Conservation (phyloP, 2,329 filamentous ascomycete species). For the Neofusicoccum kwambonambiense region DNA sequence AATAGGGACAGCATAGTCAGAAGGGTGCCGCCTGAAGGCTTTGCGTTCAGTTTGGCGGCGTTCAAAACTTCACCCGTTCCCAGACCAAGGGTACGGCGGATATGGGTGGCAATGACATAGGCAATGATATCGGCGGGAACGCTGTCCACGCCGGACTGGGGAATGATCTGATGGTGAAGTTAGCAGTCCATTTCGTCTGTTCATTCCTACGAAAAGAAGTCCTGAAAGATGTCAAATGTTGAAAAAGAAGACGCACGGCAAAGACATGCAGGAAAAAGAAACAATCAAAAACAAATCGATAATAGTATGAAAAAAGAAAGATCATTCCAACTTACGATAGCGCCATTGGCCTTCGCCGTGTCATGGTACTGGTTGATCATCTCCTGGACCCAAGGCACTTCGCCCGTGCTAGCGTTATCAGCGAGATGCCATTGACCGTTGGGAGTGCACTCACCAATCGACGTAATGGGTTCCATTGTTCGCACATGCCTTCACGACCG, state of each 20-base stretch:
- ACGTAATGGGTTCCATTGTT: conserved; percentile 66
- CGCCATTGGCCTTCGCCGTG: conserved; percentile 57
- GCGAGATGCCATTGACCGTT: not conserved
- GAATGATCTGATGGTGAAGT: conserved; percentile 49
- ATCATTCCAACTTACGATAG: conserved; percentile 49
- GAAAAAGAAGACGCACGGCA: not conserved
- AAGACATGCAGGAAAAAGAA: too few species aligned
- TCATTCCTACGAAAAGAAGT: too few species aligned
- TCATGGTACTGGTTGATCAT: conserved; percentile 63
- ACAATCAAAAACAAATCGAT: not conserved
- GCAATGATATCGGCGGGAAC: conserved; percentile 60
- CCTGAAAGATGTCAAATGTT: too few species aligned
- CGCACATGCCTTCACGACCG: conserved; percentile 64
- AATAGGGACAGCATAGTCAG: conserved; percentile 63
- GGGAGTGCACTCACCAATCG: conserved; percentile 49
- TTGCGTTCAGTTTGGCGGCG: conserved; percentile 53
- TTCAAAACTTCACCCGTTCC: conserved; percentile 53
- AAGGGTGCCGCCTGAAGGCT: conserved; percentile 58
- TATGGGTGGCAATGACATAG: conserved; percentile 52
- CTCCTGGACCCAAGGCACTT: conserved; percentile 62
- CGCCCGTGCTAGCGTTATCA: conserved; percentile 52
- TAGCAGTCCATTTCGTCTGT: too few species aligned
- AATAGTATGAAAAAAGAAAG: too few species aligned
- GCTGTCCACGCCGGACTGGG: conserved; percentile 60
- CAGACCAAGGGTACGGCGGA: conserved; percentile 52